Conservation (phyloP, 2,329 filamentous ascomycete species). For the Emmonsia crescens region DNA sequence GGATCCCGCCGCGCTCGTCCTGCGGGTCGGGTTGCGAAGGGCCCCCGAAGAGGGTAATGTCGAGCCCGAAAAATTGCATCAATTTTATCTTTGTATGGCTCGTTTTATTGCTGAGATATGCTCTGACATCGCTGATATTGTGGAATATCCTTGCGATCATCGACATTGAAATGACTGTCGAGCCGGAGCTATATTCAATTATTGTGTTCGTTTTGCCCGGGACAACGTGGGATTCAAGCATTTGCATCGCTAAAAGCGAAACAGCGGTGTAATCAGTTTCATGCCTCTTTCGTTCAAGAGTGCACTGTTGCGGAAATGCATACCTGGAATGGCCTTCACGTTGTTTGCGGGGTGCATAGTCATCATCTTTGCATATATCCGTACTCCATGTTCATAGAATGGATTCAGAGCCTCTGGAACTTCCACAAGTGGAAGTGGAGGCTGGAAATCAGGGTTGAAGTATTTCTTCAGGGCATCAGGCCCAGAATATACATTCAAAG, state of each 20-base stretch:
- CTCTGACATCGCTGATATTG: constrained; percentile 41
- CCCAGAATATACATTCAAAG: constrained; percentile 48
- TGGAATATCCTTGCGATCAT: constrained; percentile 44
- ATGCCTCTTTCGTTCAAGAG: not conserved
- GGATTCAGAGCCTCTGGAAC: constrained; percentile 49
- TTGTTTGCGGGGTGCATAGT: constrained; percentile 54
- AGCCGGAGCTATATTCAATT: constrained; percentile 52
- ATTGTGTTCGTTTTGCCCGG: constrained; percentile 41
- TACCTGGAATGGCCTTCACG: constrained; percentile 49
- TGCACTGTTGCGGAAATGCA: not conserved
- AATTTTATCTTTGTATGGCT: constrained; percentile 42
- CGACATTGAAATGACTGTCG: constrained; percentile 51
- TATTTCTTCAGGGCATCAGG: constrained; percentile 47
- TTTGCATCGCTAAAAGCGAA: constrained; percentile 36
- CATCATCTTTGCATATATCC: constrained; percentile 58
- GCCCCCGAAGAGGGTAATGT: constrained; percentile 46
- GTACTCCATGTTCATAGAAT: constrained; percentile 46
- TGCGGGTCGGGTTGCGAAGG: constrained; percentile 47
- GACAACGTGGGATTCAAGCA: constrained; percentile 36
- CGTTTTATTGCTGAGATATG: constrained; percentile 51
- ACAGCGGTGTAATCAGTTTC: not conserved
- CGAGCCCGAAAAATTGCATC: constrained; percentile 49
- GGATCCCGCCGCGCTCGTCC: constrained; percentile 45
- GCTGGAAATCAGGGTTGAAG: constrained; percentile 48
- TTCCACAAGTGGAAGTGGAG: constrained; percentile 52